Conservation (phyloP, 176 grass and related monocot genomes). For the Rhynchospora breviuscula region DNA sequence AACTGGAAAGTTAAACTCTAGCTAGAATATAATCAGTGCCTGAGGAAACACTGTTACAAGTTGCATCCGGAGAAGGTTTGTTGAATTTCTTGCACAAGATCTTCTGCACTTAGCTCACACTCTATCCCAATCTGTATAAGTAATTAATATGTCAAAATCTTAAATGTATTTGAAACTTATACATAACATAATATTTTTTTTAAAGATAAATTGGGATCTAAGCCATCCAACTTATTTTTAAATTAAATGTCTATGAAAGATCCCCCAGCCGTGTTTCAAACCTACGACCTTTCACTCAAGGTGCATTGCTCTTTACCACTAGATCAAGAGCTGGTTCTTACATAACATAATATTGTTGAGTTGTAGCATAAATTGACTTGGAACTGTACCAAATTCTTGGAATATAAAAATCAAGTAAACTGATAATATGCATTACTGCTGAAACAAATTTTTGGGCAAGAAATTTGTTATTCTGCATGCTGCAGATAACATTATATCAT, state of each 20-base stretch:
- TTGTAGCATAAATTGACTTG: too few species aligned
- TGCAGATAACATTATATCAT: not conserved
- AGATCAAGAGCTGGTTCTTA: too few species aligned
- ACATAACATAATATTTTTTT: too few species aligned
- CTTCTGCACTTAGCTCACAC: constrained; percentile 76
- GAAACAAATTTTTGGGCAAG: not conserved
- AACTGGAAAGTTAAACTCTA: not conserved
- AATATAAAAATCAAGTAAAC: not conserved
- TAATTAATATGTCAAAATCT: not conserved
- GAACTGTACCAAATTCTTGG: not conserved
- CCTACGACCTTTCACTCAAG: too few species aligned
- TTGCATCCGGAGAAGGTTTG: constrained; percentile 47
- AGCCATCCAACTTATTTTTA: too few species aligned
- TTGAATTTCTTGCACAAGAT: constrained; percentile 67
- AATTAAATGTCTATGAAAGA: too few species aligned
- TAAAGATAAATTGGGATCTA: too few species aligned
- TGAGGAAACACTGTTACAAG: not conserved
- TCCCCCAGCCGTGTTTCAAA: too few species aligned
- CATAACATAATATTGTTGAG: not conserved
- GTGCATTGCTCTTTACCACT: too few species aligned
- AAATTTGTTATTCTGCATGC: not conserved
- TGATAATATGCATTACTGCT: not conserved
- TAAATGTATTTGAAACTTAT: not conserved
- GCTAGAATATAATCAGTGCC: not conserved
- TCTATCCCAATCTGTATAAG: constrained; percentile 76